Conservation (phyloP, 2,329 filamentous ascomycete species). For the Fusarium armeniacum region DNA sequence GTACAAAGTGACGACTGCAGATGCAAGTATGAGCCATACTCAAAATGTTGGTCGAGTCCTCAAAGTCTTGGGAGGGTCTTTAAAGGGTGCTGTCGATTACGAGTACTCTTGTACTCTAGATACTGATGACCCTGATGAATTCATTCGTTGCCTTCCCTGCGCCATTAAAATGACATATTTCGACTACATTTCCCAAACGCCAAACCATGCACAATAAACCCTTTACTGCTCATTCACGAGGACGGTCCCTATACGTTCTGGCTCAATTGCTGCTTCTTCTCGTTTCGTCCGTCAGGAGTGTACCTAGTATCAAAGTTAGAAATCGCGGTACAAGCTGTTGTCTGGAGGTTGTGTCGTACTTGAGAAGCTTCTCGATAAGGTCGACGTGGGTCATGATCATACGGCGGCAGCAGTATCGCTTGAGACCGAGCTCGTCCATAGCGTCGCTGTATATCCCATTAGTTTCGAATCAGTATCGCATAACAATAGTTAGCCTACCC, state of each 20-base stretch:
- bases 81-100: slow-evolving; percentile 25
- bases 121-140: slow-evolving; percentile 40
- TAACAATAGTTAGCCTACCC: slow-evolving; percentile 67
- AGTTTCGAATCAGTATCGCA: slow-evolving; percentile 33
- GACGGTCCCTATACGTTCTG: slow-evolving; percentile 51
- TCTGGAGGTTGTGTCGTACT: slow-evolving; percentile 68
- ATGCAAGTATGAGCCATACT: background rate
- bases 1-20: background rate
- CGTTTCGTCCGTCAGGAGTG: slow-evolving; percentile 73
- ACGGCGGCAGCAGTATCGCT: slow-evolving; percentile 96
- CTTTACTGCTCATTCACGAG: slow-evolving; percentile 30
- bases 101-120: slow-evolving; percentile 28
- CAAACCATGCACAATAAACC: slow-evolving; percentile 50
- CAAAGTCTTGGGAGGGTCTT: slow-evolving; percentile 16
- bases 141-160: slow-evolving; percentile 47
- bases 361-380: slow-evolving; percentile 96
- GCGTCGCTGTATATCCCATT: slow-evolving; percentile 76
- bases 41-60: slow-evolving; percentile 6
- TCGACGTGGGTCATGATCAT: slow-evolving; percentile 99
- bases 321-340: background rate
- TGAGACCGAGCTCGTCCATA: slow-evolving; percentile 93
- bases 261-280: slow-evolving; percentile 67
- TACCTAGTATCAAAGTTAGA: slow-evolving; percentile 60
- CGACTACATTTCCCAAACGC: slow-evolving; percentile 53
- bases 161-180: slow-evolving; percentile 49